Conservation (phyloP, 73 alveolate species). For the Halteria grandinella region DNA sequence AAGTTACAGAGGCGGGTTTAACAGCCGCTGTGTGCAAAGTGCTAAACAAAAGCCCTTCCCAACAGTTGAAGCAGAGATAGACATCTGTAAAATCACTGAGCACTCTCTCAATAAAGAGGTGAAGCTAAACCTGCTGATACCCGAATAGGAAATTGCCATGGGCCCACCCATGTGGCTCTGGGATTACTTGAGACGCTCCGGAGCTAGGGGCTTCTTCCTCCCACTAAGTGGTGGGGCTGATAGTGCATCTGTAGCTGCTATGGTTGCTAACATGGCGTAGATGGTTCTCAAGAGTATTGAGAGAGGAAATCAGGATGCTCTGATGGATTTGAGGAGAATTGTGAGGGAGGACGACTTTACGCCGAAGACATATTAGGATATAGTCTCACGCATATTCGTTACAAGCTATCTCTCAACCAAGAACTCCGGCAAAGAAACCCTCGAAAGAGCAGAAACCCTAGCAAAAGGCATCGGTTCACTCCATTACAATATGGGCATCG, state of each 20-base stretch:
- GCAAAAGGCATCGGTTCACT: constrained; percentile 88
- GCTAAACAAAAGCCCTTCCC: constrained; percentile 48
- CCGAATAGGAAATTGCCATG: constrained; percentile 84
- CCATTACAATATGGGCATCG: constrained; percentile 77
- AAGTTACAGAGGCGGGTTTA: constrained; percentile 58
- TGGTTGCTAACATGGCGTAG: constrained; percentile 70
- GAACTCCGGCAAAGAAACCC: constrained; percentile 74
- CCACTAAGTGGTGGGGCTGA: constrained; percentile 97
- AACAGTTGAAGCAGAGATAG: constrained; percentile 62
- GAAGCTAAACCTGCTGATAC: constrained; percentile 45
- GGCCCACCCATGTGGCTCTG: constrained; percentile 94
- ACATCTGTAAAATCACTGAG: constrained; percentile 34
- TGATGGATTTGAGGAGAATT: constrained; percentile 60
- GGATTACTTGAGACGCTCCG: constrained; percentile 96
- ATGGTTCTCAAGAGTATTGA: constrained; percentile 41
- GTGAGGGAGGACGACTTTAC: constrained; percentile 60
- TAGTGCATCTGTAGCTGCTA: constrained; percentile 87
- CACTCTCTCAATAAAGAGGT: constrained; percentile 16
- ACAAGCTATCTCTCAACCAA: constrained; percentile 79
- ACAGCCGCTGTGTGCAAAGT: constrained; percentile 16
- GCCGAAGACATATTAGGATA: constrained; percentile 76
- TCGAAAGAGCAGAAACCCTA: constrained; percentile 70
- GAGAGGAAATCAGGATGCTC: constrained; percentile 13
- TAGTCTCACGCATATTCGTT: constrained; percentile 67
- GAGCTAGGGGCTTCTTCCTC: constrained; percentile 93